Evolutionary conservation across 768 basidiomycete species (phyloP).

Genomic region (Cyclocybe aegerita): DNA sequence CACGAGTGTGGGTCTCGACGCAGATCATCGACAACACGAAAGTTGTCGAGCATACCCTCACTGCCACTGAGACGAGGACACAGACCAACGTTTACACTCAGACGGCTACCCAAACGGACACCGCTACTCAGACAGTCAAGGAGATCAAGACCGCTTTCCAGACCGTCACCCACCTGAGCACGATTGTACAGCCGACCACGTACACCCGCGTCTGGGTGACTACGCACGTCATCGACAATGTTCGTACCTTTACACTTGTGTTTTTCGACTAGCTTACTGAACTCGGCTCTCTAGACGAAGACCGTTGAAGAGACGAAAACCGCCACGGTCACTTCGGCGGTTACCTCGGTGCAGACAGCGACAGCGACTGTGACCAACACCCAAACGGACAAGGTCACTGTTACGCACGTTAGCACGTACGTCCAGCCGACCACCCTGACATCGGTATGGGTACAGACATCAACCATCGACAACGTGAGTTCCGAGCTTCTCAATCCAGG

Average conservation of each 20-base stretch:
- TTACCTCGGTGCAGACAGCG: slow-evolving; percentile 56
- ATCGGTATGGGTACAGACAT: slow-evolving; percentile 53
- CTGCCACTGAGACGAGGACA: slow-evolving; percentile 62
- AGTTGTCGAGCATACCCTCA: slow-evolving; percentile 57
- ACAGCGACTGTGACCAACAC: slow-evolving; percentile 56
- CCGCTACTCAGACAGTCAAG: slow-evolving; percentile 45
- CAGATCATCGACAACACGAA: slow-evolving; percentile 59
- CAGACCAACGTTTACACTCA: slow-evolving; percentile 53
- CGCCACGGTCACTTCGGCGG: slow-evolving; percentile 47
- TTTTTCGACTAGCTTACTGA: slow-evolving; percentile 2
- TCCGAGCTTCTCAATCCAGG: slow-evolving; percentile 1
- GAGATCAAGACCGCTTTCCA: slow-evolving; percentile 58
- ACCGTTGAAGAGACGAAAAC: slow-evolving; percentile 53
- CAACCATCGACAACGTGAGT: slow-evolving; percentile 56
- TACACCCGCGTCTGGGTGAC: slow-evolving; percentile 50
- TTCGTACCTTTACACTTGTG: slow-evolving; percentile 24
- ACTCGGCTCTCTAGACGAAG: slow-evolving; percentile 41
- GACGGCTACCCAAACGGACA: slow-evolving; percentile 46
- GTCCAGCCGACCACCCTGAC: slow-evolving; percentile 60
- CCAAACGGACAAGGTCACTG: slow-evolving; percentile 41
- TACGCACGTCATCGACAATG: slow-evolving; percentile 61
- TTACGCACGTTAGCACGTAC: slow-evolving; percentile 50
- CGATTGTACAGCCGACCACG: slow-evolving; percentile 57
- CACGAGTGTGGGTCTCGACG: slow-evolving; percentile 66
- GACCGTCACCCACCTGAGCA: slow-evolving; percentile 52